Evolutionary conservation across 805 yeast species (phyloP), one percentile per base, ranked within the genome.

Genomic region (Kodamaea laetipori): DNA sequence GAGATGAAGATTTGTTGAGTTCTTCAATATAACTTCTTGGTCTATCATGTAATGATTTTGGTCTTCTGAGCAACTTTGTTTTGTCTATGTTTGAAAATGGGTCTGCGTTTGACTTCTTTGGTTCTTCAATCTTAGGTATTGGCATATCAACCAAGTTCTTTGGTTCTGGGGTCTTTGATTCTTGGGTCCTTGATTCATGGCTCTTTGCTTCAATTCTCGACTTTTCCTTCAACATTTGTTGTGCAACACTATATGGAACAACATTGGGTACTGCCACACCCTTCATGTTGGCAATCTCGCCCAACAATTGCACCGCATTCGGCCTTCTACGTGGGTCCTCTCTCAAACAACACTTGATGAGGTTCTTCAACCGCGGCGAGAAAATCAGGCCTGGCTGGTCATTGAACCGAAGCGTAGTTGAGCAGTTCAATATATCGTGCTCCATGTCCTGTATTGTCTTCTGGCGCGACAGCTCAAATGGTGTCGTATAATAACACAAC

Each of bases 401-500:
- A 37, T 61, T 64, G 21, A 71, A 57, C 15, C 57, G 56, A 12
- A 71, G 77, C 12, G 76, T 71, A 47, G 69, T 77, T 17, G 71
- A 62, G 12, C 85, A 80, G 47, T 77, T 73, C 39, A 84, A 55
- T 19, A 86, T 86, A 35, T 84, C 84, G 28, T 66, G 57, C 51
- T 86, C 90, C 57, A 71, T 52, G 31, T 71, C 75, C 32, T 64
- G 61, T 31, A 70, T 51, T 5, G 67, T 54, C 5, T 48, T 47
- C 32, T 71, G 75, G n/a, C 46, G 45, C 1, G 65, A 64, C 64
- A 60, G 69, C 60, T 86, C 95, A 57, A 86, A 86, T 0, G 95
- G 95, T 0, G 95, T 86, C 0, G 87, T 86, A 54, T 84, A 86
- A 61, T 84, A 86, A 56, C 94, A 84, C 38, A 86, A 58, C 58